Conservation (phyloP, 805 yeast genomes). For the Schwanniomyces yamadae region DNA sequence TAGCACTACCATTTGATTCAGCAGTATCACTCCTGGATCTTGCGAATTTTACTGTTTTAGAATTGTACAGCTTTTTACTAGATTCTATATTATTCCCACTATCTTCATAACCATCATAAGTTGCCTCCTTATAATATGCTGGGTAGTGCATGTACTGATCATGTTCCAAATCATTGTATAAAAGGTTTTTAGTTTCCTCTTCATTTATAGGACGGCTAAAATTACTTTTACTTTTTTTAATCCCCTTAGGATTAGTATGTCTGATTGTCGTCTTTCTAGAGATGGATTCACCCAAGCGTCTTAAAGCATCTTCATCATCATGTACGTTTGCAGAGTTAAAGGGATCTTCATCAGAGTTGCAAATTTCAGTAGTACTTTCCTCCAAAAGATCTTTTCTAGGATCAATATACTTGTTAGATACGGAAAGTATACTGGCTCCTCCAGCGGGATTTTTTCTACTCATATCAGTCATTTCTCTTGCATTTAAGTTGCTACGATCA, state of each 20-base stretch:
- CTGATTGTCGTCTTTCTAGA: conserved; percentile 35
- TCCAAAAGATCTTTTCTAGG: conserved; percentile 4
- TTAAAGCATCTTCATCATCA: conserved; percentile 27
- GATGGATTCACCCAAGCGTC: conserved; percentile 36
- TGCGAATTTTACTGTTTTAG: no score
- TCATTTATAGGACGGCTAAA: conserved; percentile 11
- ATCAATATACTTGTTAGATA: no score
- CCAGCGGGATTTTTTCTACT: not conserved
- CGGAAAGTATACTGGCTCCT: no score
- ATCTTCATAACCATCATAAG: conserved; percentile 26
- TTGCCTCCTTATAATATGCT: conserved; percentile 23
- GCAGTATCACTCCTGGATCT: no score
- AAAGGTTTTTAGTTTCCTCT: conserved; percentile 21
- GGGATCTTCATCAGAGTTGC: conserved; percentile 2
- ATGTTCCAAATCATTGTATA: conserved; percentile 12
- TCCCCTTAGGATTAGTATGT: conserved; percentile 12
- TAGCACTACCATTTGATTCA: not conserved
- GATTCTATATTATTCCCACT: not conserved
- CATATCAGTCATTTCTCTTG: not conserved
- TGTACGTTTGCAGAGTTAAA: not conserved
- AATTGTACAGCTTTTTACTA: no score
- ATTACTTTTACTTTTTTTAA: not conserved
- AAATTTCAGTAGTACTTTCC: conserved; percentile 1
- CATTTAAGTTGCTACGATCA: not conserved
- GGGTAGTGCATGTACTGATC: conserved; percentile 6